Evolutionary conservation across 257 asterid genomes (phyloP).

Genomic region (Primulina huaijiensis): DNA sequence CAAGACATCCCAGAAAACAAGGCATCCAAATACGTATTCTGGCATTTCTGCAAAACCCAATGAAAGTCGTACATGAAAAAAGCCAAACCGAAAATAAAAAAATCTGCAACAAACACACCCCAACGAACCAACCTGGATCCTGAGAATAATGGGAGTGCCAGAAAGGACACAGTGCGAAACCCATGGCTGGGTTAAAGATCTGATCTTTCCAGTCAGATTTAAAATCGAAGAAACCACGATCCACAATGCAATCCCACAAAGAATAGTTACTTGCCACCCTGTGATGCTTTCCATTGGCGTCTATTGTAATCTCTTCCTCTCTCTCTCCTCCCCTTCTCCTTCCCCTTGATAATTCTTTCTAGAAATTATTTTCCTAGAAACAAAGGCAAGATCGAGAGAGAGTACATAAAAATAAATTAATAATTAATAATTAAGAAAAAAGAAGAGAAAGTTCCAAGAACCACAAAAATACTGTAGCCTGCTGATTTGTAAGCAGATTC

Average conservation of each 20-base stretch:
- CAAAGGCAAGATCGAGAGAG: not conserved
- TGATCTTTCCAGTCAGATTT: slow-evolving; percentile 59
- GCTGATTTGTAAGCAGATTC: no score
- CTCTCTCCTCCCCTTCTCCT: not conserved
- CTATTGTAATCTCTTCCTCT: slow-evolving; percentile 2
- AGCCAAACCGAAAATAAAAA: not conserved
- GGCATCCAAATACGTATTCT: slow-evolving; percentile 60
- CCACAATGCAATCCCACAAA: slow-evolving; percentile 72
- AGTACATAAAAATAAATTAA: no score
- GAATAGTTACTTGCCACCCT: slow-evolving; percentile 53
- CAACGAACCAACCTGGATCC: slow-evolving; percentile 66
- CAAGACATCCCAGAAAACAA: slow-evolving; percentile 76
- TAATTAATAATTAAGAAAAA: not conserved
- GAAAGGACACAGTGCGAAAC: slow-evolving; percentile 49
- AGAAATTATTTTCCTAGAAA: not conserved
- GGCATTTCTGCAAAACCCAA: slow-evolving; percentile 62
- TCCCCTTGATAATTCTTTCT: not conserved
- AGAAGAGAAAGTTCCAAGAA: slow-evolving; percentile 18
- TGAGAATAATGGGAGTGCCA: slow-evolving; percentile 56
- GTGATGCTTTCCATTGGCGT: slow-evolving; percentile 51
- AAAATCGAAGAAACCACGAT: slow-evolving; percentile 59
- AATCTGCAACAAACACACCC: slow-evolving; percentile 15
- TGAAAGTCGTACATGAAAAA: slow-evolving; percentile 3
- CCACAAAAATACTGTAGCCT: not conserved
- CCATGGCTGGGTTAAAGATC: slow-evolving; percentile 83